Evolutionary conservation across 1,139 yeast species (phyloP), one percentile per base, ranked within the genome.

Genomic region (Hyphopichia khmerensis): DNA sequence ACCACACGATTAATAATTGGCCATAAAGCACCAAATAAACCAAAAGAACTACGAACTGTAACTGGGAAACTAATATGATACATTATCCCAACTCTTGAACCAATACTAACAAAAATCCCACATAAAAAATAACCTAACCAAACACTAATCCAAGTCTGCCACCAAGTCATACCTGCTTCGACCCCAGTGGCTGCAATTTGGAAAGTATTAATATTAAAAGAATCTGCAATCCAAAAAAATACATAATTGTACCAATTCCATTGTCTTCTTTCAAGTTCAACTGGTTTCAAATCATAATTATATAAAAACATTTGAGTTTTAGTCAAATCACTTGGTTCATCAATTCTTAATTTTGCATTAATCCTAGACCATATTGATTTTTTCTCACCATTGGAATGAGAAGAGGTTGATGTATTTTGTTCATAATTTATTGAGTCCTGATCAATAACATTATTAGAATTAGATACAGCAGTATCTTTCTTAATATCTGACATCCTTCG

Each of bases 161-260:
- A 88, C 95, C 95, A 87, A 15, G 83, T 79, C 65, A 88, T 68
- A 7, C 93, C 93, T 34, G 78, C 75, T 42, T 70, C 71, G 24
- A 72, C 69, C 49, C 95, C 95, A 1, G 95, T 84, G 3, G 93
- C 82, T 6, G 95, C 96, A 55, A 89, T 87, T 67, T 87, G 91
- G 91, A 95, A 88, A 10, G 96, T 87, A 58, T 86, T 87, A 54
- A 89, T 82, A 61, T 88, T 88, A 67, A 89, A 86, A 21, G 95
- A 81, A 59, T 87, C 96, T 1, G 96, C 90, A 43, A 87, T 64
- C 96, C 96, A 88, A 55, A 87, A 87, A 48, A 79, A 82, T 9
- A 84, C 82, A 58, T 69, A 88, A 57, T 87, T 86, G 61, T 73
- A 83, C 95, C 95, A 87, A 26, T 79, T 69, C 96, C 96, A 88